phyloP scores from a whole-genome alignment of 192 early-diverging fungal species.

The Coemansia sp. region DNA sequence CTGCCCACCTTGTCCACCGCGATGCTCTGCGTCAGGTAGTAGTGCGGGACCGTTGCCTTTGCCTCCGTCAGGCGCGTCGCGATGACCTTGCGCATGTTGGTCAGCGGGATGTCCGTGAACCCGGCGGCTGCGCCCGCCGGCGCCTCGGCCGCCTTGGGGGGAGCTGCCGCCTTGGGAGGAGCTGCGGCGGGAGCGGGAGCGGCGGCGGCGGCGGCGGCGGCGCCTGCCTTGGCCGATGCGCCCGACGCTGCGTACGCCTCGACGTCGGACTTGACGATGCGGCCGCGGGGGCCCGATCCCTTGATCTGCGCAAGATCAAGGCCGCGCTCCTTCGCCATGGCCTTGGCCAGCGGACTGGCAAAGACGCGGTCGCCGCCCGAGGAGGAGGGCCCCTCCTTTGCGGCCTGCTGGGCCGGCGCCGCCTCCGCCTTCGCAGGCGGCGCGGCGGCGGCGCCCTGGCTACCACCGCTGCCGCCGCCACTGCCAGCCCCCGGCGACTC shows the following conservation, averaged over 20 bases:
- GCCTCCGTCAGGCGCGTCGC: conserved; percentile 75
- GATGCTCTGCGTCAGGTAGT: conserved; percentile 79
- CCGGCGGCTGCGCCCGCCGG: conserved; percentile 30
- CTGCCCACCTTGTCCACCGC: conserved; percentile 86
- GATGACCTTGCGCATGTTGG: conserved; percentile 83
- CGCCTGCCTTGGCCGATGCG: conserved; percentile 28
- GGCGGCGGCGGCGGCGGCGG: conserved; percentile 39
- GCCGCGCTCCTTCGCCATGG: conserved; percentile 81
- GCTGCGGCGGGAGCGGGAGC: conserved; percentile 20
- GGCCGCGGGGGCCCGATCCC: conserved; percentile 88
- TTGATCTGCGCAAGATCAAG: conserved; percentile 74
- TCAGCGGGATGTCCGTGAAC: conserved; percentile 72
- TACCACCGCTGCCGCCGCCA: conserved; percentile 2
- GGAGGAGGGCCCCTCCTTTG: conserved; percentile 11
- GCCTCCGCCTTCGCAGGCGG: conserved; percentile 28
- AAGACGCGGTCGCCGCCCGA: conserved; percentile 65
- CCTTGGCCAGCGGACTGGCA: conserved; percentile 85
- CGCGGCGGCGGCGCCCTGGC: conserved; percentile 41
- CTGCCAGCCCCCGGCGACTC: conserved; percentile 40
- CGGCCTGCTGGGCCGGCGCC: conserved; percentile 13
- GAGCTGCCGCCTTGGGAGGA: conserved; percentile 53
- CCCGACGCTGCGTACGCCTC: conserved; percentile 57
- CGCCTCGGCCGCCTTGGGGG: conserved; percentile 24
- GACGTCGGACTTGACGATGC: conserved; percentile 92
- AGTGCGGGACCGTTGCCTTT: conserved; percentile 76